These are phyloP conservation scores for Apiotrichum montevideense DNA, from an alignment of 1,284 basidiomycete genomes.

Conservation along the genomic window DNA sequence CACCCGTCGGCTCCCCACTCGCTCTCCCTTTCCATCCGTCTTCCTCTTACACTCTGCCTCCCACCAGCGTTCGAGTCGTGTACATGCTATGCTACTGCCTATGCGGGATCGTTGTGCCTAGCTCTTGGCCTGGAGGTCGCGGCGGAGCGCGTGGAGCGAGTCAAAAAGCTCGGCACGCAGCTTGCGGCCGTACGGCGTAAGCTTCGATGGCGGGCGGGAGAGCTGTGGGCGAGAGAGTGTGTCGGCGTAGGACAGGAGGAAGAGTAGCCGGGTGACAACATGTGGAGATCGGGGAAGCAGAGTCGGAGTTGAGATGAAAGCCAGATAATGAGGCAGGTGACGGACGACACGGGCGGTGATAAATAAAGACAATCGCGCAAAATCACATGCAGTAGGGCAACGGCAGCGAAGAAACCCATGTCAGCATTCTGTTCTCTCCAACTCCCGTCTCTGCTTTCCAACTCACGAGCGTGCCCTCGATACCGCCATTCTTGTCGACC, in stretches of 20 bases:
- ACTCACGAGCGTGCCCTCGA: constrained; percentile 45
- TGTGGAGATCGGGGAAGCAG: background rate
- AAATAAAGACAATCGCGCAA: background rate
- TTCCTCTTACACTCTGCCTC: too few species aligned
- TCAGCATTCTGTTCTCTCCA: background rate
- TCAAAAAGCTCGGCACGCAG: constrained; percentile 41
- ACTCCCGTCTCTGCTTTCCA: too few species aligned
- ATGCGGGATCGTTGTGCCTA: background rate
- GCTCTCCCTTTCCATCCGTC: too few species aligned
- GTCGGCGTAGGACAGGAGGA: background rate
- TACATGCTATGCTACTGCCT: background rate
- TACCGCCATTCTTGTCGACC: constrained; percentile 43
- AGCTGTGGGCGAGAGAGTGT: constrained; percentile 22
- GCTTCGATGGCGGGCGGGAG: constrained; percentile 32
- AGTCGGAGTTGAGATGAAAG: background rate
- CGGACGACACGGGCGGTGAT: too few species aligned
- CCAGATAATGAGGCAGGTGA: too few species aligned
- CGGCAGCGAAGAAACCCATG: background rate
- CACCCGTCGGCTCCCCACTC: too few species aligned
- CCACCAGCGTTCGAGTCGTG: background rate
- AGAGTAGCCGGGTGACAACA: too few species aligned
- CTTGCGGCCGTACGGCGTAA: constrained; percentile 37
- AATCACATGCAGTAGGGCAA: background rate
- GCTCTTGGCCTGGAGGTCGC: background rate
- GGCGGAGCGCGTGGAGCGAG: constrained; percentile 23